Base-by-base conservation (phyloP, 495 filamentous ascomycete genomes). In the Barbatosphaeria neglecta region DNA sequence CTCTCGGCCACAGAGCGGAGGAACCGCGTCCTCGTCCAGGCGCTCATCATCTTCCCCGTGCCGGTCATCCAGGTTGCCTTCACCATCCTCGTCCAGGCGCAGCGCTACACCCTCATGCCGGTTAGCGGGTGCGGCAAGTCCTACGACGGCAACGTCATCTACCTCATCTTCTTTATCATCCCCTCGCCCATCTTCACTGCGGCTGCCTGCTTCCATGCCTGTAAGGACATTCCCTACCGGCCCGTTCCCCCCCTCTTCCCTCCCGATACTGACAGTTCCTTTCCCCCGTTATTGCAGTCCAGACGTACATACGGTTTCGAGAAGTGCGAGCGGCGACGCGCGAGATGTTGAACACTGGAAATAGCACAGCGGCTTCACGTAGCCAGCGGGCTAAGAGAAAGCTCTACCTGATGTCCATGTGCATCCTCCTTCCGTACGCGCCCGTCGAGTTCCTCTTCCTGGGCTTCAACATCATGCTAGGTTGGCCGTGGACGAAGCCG, bases 371-470 rank as follows among this genome's bases (percentile, higher is more conserved):
- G 1, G 37, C 54, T 3, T 48, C 80, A 69, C 46, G 76, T 60
- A 42, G 63, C 69, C 55, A 84, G 59, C 58, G 83, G 40, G 80
- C 83, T 5, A 75, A 84, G 62, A 54, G 83, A 31, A 85, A 90
- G 45, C 78, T 95, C 27, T 92, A 90, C 59, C 61, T 81, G 47
- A 74, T 95, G 54, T 70, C 83, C n/a, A 54, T 84, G 22, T 53
- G 73, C 41, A 72, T 93, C 62, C 68, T 93, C 11, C 15, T 86
- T 31, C 49, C 77, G 27, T 80, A 83, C 50, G 48, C 88, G 2
- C 88, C 88, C 1, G 50, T 84, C 9, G 69, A 76, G 37, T 48
- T 76, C 44, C 83, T 77, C 56, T 65, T 83, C 43, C 61, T 92
- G 39, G 75, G 69, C 53, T 31, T 55, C 20, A 81, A 84, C 61